These are phyloP conservation scores for Peniophora sp. DNA, from an alignment of 1,284 basidiomycete species.

Conservation along the genomic window DNA sequence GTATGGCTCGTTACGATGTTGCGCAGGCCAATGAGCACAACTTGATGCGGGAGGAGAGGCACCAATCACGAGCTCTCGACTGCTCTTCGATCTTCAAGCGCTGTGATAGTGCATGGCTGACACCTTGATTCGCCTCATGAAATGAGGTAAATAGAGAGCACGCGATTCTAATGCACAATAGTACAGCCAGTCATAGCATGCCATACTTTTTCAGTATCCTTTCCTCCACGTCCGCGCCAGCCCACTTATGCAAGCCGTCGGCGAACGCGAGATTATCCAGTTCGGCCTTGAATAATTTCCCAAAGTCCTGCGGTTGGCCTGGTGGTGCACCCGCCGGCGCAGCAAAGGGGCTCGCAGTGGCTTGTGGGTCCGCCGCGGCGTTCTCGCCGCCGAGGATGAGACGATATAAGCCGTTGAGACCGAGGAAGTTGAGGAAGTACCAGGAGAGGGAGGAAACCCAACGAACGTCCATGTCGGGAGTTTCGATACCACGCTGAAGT, in stretches of 20 bases:
- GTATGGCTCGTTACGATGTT: neutral
- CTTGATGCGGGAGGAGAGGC: neutral
- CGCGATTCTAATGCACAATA: slow-evolving; percentile 7
- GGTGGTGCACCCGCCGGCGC: slow-evolving; percentile 28
- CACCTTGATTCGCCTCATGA: too few relatives aligned
- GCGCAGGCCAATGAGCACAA: slow-evolving; percentile 10
- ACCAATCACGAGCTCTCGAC: neutral
- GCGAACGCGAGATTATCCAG: slow-evolving; percentile 90
- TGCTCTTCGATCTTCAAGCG: neutral
- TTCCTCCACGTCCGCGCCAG: slow-evolving; percentile 72
- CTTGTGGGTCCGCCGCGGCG: slow-evolving; percentile 70
- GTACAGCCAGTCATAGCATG: slow-evolving; percentile 25
- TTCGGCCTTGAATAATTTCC: slow-evolving; percentile 88
- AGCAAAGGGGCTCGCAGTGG: slow-evolving; percentile 65
- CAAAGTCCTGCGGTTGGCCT: slow-evolving; percentile 72
- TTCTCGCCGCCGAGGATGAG: slow-evolving; percentile 90
- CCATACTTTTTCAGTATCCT: slow-evolving; percentile 73
- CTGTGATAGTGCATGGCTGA: too few relatives aligned
- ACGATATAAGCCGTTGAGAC: slow-evolving; percentile 91
- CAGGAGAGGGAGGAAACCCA: slow-evolving; percentile 99
- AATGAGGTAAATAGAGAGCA: slow-evolving; percentile 1
- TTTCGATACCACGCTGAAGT: slow-evolving; percentile 94
- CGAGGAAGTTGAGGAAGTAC: slow-evolving; percentile 99
- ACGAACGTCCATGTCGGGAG: slow-evolving; percentile 94
- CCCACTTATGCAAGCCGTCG: slow-evolving; percentile 79